Conservation (phyloP, 2,329 filamentous ascomycete species). For the Cordyceps tenuipes region DNA sequence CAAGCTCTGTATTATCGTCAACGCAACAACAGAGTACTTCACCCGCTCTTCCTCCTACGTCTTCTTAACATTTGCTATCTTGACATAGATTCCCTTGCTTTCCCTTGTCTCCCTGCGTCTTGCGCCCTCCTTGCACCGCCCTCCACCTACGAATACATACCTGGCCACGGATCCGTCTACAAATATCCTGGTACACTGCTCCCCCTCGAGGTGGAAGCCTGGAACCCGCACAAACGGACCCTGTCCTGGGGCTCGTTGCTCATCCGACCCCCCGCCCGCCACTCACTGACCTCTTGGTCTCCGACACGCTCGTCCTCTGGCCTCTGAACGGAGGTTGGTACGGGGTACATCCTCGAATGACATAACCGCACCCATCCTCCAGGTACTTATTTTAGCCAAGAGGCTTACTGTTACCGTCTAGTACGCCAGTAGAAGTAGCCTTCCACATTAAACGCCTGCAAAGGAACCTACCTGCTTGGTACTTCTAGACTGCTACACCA, state of each 20-base stretch:
- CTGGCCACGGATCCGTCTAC: neutral
- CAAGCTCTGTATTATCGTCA: neutral
- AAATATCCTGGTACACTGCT: neutral
- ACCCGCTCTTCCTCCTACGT: neutral
- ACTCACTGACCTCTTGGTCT: slow-evolving; percentile 8
- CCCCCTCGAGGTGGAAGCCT: neutral
- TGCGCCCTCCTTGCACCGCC: neutral
- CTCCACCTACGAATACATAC: neutral
- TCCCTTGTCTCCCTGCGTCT: neutral
- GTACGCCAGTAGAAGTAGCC: neutral
- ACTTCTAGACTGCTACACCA: neutral
- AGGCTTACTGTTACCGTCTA: neutral
- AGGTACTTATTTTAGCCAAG: neutral
- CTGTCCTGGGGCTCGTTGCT: slow-evolving; percentile 5
- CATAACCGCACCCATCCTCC: neutral
- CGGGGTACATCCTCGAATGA: neutral
- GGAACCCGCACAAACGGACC: slow-evolving; percentile 6
- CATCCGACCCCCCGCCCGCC: slow-evolving; percentile 8
- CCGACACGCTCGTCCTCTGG: slow-evolving; percentile 4
- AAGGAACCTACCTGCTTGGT: neutral
- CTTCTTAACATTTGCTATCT: neutral
- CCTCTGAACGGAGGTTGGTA: neutral
- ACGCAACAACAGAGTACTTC: neutral
- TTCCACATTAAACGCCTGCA: neutral
- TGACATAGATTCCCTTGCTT: neutral